Evolutionary conservation across 164 flowering plant species (phyloP).

Genomic region (Akebia trifoliata): DNA sequence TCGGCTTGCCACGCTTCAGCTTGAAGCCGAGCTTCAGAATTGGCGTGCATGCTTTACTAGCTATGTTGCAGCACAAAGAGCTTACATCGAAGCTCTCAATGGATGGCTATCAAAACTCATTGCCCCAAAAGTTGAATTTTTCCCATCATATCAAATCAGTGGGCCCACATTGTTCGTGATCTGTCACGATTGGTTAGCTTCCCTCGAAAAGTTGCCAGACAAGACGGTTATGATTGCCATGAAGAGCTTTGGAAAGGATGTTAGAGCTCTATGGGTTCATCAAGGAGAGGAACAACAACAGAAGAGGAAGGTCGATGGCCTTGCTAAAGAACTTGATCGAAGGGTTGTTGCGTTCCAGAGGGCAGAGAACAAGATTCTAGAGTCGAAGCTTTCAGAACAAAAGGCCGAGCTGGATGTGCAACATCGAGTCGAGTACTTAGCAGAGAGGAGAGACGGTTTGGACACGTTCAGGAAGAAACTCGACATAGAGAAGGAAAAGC

Average conservation of each 20-base stretch:
- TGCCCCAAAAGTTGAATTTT: conserved; percentile 64
- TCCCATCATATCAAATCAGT: conserved; percentile 30
- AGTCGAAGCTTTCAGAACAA: conserved; percentile 42
- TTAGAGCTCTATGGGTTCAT: conserved; percentile 64
- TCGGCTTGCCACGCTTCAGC: conserved; percentile 75
- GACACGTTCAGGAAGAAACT: conserved; percentile 47
- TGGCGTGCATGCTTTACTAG: conserved; percentile 68
- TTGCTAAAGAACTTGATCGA: conserved; percentile 70
- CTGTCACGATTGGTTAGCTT: conserved; percentile 65
- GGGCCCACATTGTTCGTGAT: conserved; percentile 65
- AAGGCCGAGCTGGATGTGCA: conserved; percentile 38
- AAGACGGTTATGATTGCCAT: conserved; percentile 51
- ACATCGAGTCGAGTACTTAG: conserved; percentile 33
- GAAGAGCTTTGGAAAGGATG: conserved; percentile 68
- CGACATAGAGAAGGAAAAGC: conserved; percentile 62
- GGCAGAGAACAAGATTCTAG: conserved; percentile 42
- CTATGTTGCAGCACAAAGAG: conserved; percentile 57
- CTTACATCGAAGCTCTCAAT: conserved; percentile 64
- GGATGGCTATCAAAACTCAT: conserved; percentile 83
- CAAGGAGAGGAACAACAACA: conserved; percentile 84
- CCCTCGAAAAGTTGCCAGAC: conserved; percentile 62
- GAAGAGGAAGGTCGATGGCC: conserved; percentile 70
- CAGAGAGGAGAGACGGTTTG: conserved; percentile 54
- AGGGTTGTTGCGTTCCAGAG: conserved; percentile 51
- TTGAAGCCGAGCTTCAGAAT: conserved; percentile 72